Percentiles rank a stretch among this genome's conserved stretches.
Conservation (phyloP, 2,329 filamentous ascomycete genomes). For the Purpureocillium takamizusanense region DNA sequence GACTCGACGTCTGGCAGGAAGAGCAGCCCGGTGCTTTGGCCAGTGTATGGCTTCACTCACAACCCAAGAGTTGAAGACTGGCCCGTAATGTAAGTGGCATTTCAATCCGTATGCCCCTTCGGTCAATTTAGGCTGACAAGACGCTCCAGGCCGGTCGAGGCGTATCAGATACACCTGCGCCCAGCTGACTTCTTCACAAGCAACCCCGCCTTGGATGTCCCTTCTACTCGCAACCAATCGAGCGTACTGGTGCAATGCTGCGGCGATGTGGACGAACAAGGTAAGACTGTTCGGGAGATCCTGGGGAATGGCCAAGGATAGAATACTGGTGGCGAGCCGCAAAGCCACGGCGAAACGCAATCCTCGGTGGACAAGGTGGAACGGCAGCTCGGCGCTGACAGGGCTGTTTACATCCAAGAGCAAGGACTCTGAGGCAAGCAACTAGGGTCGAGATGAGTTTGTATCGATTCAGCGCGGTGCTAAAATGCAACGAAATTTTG, state of each 20-base stretch:
- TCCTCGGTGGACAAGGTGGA: background rate
- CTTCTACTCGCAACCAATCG: conserved; percentile 23
- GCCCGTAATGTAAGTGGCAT: conserved; percentile 37
- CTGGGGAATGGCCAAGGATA: too few relatives aligned
- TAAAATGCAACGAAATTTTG: too few relatives aligned
- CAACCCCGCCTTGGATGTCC: conserved; percentile 38
- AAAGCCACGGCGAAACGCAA: conserved; percentile 1
- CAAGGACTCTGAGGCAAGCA: background rate
- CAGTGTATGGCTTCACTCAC: conserved; percentile 39
- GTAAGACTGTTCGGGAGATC: too few relatives aligned
- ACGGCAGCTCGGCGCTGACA: conserved; percentile 4
- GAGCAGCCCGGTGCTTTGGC: conserved; percentile 33
- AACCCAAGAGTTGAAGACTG: conserved; percentile 40
- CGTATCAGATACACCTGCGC: conserved; percentile 31
- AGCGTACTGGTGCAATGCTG: conserved; percentile 32
- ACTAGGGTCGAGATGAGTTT: too few relatives aligned
- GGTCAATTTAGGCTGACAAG: background rate
- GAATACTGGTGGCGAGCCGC: too few relatives aligned
- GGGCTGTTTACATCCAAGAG: conserved; percentile 2
- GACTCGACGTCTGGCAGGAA: conserved; percentile 6
- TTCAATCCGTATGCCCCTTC: too few relatives aligned
- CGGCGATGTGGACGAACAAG: too few relatives aligned
- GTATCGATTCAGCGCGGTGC: too few relatives aligned
- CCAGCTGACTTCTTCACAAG: conserved; percentile 37
- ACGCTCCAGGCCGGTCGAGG: conserved; percentile 33